Evolutionary conservation across 768 basidiomycete genomes (phyloP).

Genomic region (Tephrocybe sp.): DNA sequence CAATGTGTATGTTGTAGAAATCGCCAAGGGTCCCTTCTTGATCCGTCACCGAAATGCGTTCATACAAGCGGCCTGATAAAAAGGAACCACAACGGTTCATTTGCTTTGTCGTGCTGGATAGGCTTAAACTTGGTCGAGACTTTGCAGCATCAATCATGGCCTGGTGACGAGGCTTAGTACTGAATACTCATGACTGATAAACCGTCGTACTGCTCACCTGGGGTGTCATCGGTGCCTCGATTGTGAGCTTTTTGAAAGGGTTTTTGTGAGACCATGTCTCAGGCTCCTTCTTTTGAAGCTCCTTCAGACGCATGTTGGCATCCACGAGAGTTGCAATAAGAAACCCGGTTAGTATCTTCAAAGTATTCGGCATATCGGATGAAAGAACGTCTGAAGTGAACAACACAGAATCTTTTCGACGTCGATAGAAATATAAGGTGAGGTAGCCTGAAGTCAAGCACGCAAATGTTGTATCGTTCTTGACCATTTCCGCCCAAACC

Average conservation of each 20-base stretch:
- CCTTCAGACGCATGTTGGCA: background rate
- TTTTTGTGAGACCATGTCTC: background rate
- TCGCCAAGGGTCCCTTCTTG: background rate
- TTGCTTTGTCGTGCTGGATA: background rate
- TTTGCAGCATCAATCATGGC: background rate
- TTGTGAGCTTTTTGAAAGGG: background rate
- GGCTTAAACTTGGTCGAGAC: background rate
- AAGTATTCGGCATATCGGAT: background rate
- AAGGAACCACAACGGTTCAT: background rate
- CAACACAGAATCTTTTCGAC: background rate
- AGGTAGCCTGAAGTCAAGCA: background rate
- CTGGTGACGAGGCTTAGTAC: background rate
- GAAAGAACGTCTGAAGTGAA: background rate
- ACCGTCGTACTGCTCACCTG: background rate
- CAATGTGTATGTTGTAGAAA: background rate
- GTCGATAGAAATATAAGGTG: background rate
- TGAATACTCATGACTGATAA: too few species aligned
- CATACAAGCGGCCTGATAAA: background rate
- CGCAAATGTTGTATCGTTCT: background rate
- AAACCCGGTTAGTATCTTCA: background rate
- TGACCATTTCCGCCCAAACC: background rate
- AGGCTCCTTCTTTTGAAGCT: background rate
- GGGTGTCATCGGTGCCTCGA: too few species aligned
- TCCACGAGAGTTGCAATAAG: background rate
- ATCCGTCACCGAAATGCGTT: too few species aligned